phyloP scores from a whole-genome alignment of 2,329 filamentous ascomycete species.

The Scortechinia acanthostroma region DNA sequence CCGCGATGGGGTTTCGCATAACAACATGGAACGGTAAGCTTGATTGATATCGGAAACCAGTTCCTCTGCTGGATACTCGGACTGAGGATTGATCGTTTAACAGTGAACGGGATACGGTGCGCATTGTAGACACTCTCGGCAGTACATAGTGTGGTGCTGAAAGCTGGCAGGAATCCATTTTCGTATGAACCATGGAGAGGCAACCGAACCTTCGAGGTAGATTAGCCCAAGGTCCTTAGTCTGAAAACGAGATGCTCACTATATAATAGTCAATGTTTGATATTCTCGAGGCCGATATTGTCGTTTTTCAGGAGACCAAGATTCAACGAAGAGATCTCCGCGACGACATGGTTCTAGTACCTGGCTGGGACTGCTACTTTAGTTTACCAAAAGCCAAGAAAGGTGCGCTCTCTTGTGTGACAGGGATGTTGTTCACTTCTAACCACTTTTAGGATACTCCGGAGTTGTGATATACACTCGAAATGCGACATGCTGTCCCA shows the following conservation, averaged over 20 bases:
- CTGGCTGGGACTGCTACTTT: constrained; percentile 94
- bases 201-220: constrained; percentile 61
- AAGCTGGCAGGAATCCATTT: constrained; percentile 62
- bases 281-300: constrained; percentile 81
- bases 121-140: constrained; percentile 2
- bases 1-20: constrained; percentile 67
- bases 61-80: constrained; percentile 2
- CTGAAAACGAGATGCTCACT: constrained; percentile 3
- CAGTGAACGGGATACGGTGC: constrained; percentile 6
- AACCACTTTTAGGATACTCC: constrained; percentile 67
- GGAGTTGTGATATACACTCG: constrained; percentile 92
- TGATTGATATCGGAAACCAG: no score
- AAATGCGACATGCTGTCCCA: constrained; percentile 76
- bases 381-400: constrained; percentile 91
- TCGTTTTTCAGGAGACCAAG: constrained; percentile 92
- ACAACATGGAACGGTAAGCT: constrained; percentile 79
- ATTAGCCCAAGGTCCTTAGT: constrained; percentile 3
- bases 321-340: constrained; percentile 86
- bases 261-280: constrained; percentile 77
- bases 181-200: constrained; percentile 78
- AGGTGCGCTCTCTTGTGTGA: constrained; percentile 37
- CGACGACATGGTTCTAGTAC: constrained; percentile 92
- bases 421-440: constrained; percentile 6
- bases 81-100: constrained; percentile 2
- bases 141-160: background rate